Evolutionary conservation across 352 stramenopile species (phyloP).

Genomic region (Pythium pyrilobum): DNA sequence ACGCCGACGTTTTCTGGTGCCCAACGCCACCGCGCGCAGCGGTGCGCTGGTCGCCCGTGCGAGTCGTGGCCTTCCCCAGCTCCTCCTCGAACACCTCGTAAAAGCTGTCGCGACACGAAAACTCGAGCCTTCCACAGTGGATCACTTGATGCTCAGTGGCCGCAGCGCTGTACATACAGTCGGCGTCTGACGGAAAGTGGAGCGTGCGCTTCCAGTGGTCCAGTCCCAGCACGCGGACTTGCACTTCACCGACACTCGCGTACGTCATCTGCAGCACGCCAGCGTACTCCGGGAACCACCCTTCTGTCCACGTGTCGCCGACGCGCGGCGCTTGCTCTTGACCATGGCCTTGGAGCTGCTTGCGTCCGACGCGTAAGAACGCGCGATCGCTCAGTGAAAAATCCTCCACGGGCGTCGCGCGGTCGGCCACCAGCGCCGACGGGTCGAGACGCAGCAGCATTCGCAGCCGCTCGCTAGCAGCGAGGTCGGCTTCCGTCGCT

Average conservation of each 20-base stretch:
- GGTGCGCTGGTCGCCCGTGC: conserved; percentile 20
- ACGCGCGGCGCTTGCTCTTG: background rate
- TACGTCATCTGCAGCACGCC: conserved; percentile 27
- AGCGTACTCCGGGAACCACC: conserved; percentile 41
- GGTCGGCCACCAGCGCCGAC: background rate
- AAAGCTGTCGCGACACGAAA: conserved; percentile 15
- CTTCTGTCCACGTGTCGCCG: background rate
- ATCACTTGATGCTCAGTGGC: conserved; percentile 15
- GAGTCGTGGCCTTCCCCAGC: conserved; percentile 18
- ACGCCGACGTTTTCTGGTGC: conserved; percentile 45
- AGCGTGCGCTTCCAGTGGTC: conserved; percentile 32
- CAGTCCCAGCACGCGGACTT: conserved; percentile 28
- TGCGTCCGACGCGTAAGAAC: no score
- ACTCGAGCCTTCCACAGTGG: conserved; percentile 27
- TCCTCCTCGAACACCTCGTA: conserved; percentile 9
- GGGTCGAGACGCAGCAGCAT: background rate
- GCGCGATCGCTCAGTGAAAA: background rate
- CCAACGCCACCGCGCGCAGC: conserved; percentile 10
- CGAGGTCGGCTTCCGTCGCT: background rate
- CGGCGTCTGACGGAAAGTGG: conserved; percentile 22
- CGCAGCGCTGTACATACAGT: conserved; percentile 32
- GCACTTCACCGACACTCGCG: conserved; percentile 11
- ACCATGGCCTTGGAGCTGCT: background rate
- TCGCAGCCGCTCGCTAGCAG: background rate
- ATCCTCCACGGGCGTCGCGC: background rate